phyloP scores from a whole-genome alignment of 352 stramenopile genomes.

The Phytophthora fragariae region DNA sequence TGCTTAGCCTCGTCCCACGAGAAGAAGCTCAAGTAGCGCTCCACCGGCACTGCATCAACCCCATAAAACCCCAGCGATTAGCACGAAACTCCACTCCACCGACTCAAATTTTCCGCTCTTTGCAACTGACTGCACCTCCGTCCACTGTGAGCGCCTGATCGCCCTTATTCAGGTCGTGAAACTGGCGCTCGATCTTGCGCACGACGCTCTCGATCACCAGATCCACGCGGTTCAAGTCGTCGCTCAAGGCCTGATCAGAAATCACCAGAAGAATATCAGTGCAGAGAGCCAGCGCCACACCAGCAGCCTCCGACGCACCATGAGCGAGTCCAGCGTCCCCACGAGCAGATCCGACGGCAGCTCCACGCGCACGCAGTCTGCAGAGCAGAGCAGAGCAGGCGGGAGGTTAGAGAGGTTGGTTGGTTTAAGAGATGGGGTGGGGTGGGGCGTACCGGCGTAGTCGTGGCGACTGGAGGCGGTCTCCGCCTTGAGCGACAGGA shows the following conservation, averaged over 20 bases:
- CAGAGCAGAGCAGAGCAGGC: neutral
- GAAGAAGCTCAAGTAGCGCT: slow-evolving; percentile 97
- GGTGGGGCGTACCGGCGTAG: slow-evolving; percentile 58
- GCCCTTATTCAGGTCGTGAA: slow-evolving; percentile 93
- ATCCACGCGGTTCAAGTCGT: slow-evolving; percentile 97
- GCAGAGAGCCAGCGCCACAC: neutral
- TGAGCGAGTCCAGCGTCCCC: slow-evolving; percentile 97
- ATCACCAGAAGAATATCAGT: slow-evolving; percentile 3
- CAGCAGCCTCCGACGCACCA: slow-evolving; percentile 64
- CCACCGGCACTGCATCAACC: slow-evolving; percentile 82
- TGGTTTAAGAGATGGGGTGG: neutral
- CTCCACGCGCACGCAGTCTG: slow-evolving; percentile 87
- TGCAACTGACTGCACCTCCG: slow-evolving; percentile 49
- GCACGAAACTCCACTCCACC: neutral
- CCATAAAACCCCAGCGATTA: slow-evolving; percentile 1
- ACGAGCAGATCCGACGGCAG: slow-evolving; percentile 95
- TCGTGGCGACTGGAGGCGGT: slow-evolving; percentile 84
- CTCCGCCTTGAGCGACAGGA: slow-evolving; percentile 87
- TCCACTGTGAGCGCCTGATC: slow-evolving; percentile 88
- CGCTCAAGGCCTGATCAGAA: slow-evolving; percentile 72
- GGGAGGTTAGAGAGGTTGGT: slow-evolving; percentile 5
- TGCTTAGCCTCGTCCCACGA: slow-evolving; percentile 99
- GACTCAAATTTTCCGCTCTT: neutral
- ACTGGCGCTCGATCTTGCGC: slow-evolving; percentile 97
- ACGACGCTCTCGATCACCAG: slow-evolving; percentile 95